phyloP scores from a whole-genome alignment of 768 basidiomycete genomes.

The Termitomyces sp. region DNA sequence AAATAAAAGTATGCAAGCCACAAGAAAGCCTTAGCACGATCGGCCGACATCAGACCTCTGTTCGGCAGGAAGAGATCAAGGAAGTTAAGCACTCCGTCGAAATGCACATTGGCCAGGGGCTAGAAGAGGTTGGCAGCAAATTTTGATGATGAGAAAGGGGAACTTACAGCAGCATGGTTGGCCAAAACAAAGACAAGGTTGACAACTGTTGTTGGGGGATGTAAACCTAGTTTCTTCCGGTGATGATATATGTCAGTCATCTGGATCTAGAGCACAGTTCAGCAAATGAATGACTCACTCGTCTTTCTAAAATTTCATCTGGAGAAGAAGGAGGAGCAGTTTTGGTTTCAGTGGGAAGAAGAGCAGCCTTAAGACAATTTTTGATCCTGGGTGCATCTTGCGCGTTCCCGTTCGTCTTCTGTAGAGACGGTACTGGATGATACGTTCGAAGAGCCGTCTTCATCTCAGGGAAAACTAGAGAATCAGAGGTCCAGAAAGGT shows the following conservation, averaged over 20 bases:
- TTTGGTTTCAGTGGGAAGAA: slow-evolving; percentile 65
- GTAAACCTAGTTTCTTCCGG: slow-evolving; percentile 46
- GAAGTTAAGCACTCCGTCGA: slow-evolving; percentile 69
- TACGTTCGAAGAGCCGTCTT: slow-evolving; percentile 86
- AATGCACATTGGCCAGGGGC: slow-evolving; percentile 64
- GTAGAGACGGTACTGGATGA: slow-evolving; percentile 85
- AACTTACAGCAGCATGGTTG: slow-evolving; percentile 67
- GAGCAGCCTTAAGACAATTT: slow-evolving; percentile 79
- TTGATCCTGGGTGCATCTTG: slow-evolving; percentile 92
- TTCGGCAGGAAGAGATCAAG: slow-evolving; percentile 78
- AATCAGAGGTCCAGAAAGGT: slow-evolving; percentile 11
- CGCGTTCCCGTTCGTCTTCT: slow-evolving; percentile 82
- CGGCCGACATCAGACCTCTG: slow-evolving; percentile 60
- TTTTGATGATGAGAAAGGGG: not conserved
- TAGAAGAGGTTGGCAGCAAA: slow-evolving; percentile 18
- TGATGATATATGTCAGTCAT: slow-evolving; percentile 4
- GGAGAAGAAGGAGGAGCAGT: slow-evolving; percentile 65
- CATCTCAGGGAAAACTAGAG: slow-evolving; percentile 87
- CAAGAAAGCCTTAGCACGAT: slow-evolving; percentile 75
- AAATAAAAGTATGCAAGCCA: slow-evolving; percentile 84
- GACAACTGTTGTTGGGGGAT: slow-evolving; percentile 81
- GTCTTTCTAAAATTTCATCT: slow-evolving; percentile 63
- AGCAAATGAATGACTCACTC: slow-evolving; percentile 35
- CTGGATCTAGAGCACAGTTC: slow-evolving; percentile 2
- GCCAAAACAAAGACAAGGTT: slow-evolving; percentile 83